Evolutionary conservation across 352 stramenopile species (phyloP).

Genomic region (Phytophthora citrophthora): DNA sequence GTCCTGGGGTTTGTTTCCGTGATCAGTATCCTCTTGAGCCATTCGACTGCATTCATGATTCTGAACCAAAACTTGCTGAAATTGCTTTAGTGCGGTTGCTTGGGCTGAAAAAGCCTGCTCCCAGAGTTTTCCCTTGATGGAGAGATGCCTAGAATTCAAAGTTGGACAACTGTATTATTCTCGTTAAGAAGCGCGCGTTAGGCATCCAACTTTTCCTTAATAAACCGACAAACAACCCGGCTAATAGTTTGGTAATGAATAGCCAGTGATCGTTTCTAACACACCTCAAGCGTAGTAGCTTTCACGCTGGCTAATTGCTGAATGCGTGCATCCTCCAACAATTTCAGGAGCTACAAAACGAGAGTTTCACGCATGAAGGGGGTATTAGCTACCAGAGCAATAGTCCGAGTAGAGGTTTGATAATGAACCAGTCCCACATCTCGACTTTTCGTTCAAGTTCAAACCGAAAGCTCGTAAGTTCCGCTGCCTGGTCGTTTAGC

Average conservation of each 20-base stretch:
- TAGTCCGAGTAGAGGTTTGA: neutral
- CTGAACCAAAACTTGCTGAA: conserved; percentile 7
- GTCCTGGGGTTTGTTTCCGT: no score
- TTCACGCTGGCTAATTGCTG: conserved; percentile 11
- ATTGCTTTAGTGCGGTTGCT: conserved; percentile 5
- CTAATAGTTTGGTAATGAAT: neutral
- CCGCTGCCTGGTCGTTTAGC: conserved; percentile 50
- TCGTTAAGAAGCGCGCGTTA: conserved; percentile 23
- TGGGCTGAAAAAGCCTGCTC: conserved; percentile 7
- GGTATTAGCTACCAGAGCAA: neutral
- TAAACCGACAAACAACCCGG: neutral
- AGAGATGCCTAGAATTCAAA: no score
- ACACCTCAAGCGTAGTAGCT: conserved; percentile 12
- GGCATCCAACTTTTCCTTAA: conserved; percentile 7
- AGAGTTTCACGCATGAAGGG: no score
- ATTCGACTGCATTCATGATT: conserved; percentile 21
- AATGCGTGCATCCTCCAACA: neutral
- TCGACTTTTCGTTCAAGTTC: conserved; percentile 24
- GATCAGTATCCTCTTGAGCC: conserved; percentile 24
- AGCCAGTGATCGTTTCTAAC: neutral
- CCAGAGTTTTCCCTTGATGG: no score
- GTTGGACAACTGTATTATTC: conserved; percentile 75
- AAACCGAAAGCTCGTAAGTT: conserved; percentile 31
- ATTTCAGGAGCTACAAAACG: conserved; percentile 11
- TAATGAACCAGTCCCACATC: neutral